phyloP scores from a whole-genome alignment of 352 stramenopile genomes.

The Phytophthora rubi region DNA sequence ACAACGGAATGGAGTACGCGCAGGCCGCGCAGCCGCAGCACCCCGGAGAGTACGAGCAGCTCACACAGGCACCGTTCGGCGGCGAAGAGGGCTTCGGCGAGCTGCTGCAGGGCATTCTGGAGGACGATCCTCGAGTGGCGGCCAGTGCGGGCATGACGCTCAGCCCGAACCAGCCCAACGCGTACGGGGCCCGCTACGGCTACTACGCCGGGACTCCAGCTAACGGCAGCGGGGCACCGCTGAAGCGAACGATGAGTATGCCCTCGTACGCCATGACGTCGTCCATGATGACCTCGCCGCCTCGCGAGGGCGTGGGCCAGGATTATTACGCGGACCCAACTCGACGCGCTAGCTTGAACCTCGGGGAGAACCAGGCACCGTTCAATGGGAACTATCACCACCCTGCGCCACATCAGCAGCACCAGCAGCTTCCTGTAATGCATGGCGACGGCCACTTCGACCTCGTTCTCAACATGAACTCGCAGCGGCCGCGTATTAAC shows the following conservation, averaged over 20 bases:
- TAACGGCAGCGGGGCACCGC: constrained; percentile 26
- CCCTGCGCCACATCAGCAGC: constrained; percentile 28
- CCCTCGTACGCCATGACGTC: constrained; percentile 39
- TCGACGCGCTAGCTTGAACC: constrained; percentile 33
- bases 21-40: constrained; percentile 28
- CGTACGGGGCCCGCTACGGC: constrained; percentile 24
- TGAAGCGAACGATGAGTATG: constrained; percentile 51
- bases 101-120: constrained; percentile 72
- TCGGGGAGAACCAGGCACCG: constrained; percentile 27
- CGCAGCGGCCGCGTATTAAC: constrained; percentile 29
- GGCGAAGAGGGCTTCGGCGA: constrained; percentile 78
- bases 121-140: constrained; percentile 60
- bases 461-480: constrained; percentile 40
- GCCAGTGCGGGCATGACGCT: constrained; percentile 17
- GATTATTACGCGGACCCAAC: constrained; percentile 36
- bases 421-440: constrained; percentile 26
- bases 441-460: constrained; percentile 35
- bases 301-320: constrained; percentile 25
- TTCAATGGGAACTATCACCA: constrained; percentile 37
- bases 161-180: constrained; percentile 25
- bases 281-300: constrained; percentile 24
- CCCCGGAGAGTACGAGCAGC: constrained; percentile 57
- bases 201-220: constrained; percentile 24
- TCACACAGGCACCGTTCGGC: constrained; percentile 53
- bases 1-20: constrained; percentile 39